Evolutionary conservation across 2,329 filamentous ascomycete species (phyloP), one percentile per base, ranked within the genome.

Genomic region (Boeremia lycopersici): DNA sequence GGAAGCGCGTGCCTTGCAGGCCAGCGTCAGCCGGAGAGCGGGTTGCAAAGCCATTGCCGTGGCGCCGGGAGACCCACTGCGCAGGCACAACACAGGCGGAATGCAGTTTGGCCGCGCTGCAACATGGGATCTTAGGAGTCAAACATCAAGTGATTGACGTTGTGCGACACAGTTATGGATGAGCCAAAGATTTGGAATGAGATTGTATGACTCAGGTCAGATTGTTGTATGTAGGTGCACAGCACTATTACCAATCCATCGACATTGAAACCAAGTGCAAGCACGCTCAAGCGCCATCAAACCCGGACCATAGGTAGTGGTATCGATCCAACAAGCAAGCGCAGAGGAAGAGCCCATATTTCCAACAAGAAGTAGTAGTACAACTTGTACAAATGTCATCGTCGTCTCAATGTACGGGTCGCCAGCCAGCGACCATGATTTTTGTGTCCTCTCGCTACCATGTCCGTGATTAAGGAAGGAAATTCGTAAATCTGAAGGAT

Each of bases 361-460:
- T 30, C 42, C 28, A 48, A 49, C 28, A 43, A 51, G 38, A 41
- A 48, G 29, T 51, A 29, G 36, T 48, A 11, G 25, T 51, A 52
- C 47, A 51, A 38, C 43, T 48, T 42, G 43, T 56, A 52, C 53
- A 56, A 56, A n/a, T 39, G 43, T 52, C 42, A 26, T 50, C 17
- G 42, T 55, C 62, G 53, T 64, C 15, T 62, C 62, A 56, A 50
- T 63, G 53, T 63, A 54, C 62, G 48, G 58, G 60, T 60, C 54
- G 52, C 52, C 40, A 17, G 28, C 48, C 31, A 48, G 60, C 51
- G 45, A 59, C 56, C 60, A 52, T 55, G 46, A 33, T 59, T 55
- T 23, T 57, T 45, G 33, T 52, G 31, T 57, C 53, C 47, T 48
- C 40, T 39, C 43, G 40, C 42, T 56, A 31, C 31, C 36, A 25